Evolutionary conservation across 139 green algal species (phyloP).

Genomic region (Picochlorum sp.): DNA sequence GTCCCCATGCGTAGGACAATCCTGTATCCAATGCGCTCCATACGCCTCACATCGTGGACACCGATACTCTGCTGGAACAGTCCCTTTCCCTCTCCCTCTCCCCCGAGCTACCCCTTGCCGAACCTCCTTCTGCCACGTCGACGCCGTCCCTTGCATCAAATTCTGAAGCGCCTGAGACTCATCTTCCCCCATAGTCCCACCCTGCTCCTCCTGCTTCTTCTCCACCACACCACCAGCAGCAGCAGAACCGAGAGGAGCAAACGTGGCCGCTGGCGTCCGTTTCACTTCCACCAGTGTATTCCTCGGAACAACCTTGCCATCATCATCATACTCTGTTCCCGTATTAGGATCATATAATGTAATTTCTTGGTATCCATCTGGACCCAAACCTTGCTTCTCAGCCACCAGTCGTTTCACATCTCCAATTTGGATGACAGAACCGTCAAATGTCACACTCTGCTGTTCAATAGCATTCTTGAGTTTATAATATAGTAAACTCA

Average conservation of each 20-base stretch:
- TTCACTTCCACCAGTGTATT: slow-evolving; percentile 56
- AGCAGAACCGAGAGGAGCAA: slow-evolving; percentile 22
- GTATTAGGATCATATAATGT: slow-evolving; percentile 50
- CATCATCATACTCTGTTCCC: slow-evolving; percentile 46
- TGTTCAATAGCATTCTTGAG: slow-evolving; percentile 23
- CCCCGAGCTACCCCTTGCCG: slow-evolving; percentile 27
- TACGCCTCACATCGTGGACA: slow-evolving; percentile 31
- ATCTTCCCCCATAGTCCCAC: slow-evolving; percentile 17
- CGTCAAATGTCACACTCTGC: slow-evolving; percentile 61
- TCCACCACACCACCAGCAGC: not conserved
- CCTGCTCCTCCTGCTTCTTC: not conserved
- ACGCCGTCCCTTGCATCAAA: slow-evolving; percentile 18
- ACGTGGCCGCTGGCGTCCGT: slow-evolving; percentile 34
- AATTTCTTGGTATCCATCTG: slow-evolving; percentile 51
- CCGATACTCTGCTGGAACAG: slow-evolving; percentile 20
- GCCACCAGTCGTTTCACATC: slow-evolving; percentile 74
- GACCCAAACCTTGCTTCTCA: slow-evolving; percentile 56
- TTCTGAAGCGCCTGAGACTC: slow-evolving; percentile 22
- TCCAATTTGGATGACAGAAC: slow-evolving; percentile 57
- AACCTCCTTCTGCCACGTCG: slow-evolving; percentile 27
- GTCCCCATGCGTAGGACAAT: slow-evolving; percentile 69
- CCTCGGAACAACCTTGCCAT: slow-evolving; percentile 51
- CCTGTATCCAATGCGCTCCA: slow-evolving; percentile 42
- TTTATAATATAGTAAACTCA: slow-evolving; percentile 15
- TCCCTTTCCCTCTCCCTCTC: slow-evolving; percentile 10